A percentile compares a stretch with the other conserved stretches of the same genome.
Evolutionary conservation across 441 rosid species (phyloP).

Genomic region (Euphorbia corollata): DNA sequence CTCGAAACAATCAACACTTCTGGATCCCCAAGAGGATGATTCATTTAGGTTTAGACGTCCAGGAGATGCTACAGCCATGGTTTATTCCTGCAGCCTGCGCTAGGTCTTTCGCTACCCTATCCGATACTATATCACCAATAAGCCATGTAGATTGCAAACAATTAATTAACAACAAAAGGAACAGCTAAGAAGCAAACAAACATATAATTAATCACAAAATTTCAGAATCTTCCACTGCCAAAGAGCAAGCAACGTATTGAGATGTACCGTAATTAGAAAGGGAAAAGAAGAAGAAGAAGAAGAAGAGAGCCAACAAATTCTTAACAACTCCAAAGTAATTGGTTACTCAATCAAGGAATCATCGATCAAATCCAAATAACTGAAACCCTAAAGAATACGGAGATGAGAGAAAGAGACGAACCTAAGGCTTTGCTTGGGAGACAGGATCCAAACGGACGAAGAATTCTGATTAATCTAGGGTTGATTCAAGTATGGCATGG

Average conservation of each 20-base stretch:
- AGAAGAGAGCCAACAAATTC: neutral
- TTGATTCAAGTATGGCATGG: too few species aligned
- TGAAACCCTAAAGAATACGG: neutral
- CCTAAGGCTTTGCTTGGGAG: neutral
- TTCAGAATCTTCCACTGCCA: neutral
- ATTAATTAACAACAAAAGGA: too few species aligned
- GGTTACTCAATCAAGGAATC: neutral
- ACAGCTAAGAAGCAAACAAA: too few species aligned
- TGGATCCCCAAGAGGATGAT: conserved; percentile 72
- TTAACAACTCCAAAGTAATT: neutral
- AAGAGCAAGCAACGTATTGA: neutral
- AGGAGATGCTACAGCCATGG: conserved; percentile 54
- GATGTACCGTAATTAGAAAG: too few species aligned
- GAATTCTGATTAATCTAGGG: too few species aligned
- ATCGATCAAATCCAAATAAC: neutral
- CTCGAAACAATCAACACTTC: conserved; percentile 85
- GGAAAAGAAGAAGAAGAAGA: too few species aligned
- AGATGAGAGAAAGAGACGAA: neutral
- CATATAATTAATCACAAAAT: too few species aligned
- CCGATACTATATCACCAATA: neutral
- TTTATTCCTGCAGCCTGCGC: neutral
- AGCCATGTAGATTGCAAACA: too few species aligned
- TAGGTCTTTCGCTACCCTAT: neutral
- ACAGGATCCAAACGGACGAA: too few species aligned
- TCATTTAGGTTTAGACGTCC: conserved; percentile 71